Evolutionary conservation across 2,329 filamentous ascomycete genomes (phyloP), one percentile per base, ranked within the genome.

Genomic region (Xylariaceae sp.): DNA sequence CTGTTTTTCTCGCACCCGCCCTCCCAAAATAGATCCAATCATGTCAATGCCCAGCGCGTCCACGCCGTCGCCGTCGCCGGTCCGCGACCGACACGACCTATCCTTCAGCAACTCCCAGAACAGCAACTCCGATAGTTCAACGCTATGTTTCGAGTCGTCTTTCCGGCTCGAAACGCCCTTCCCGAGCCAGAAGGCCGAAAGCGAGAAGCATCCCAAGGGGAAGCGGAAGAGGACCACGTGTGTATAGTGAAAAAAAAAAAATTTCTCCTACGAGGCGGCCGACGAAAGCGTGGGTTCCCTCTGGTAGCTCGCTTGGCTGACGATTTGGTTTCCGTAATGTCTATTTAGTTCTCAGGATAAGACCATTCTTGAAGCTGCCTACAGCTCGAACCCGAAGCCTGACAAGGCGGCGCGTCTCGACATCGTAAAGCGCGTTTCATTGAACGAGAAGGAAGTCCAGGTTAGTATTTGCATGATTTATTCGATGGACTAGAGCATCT

Each of bases 381-480:
- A 95, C 69, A 80, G 83, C 64, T 81, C 78, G 59, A 95, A 96
- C 70, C 83, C 89, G 5, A 96, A 96, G 72, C 92, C 92, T 35
- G 91, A 96, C 75, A 96, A 95, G 74, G 80, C 85, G 53, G 87
- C 89, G 71, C 89, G 92, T 74, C 80, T 89, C 46, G 85, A 86
- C 55, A 91, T 97, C 60, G 89, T 95, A 57, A 82, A 83, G 73
- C 88, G 85, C 72, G 91, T 96, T 58, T 87, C 89, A 29, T 79
- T 97, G 60, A 92, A 89, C 62, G 91, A 96, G 75, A 96, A 96
- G 72, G 91, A 96, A 76, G 90, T 96, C 39, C 92, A 96, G 84
- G 92, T 96, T 75, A 72, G 86, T 72, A 46, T 56, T 45, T 34
- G 40, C 27, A 12, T 27, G 32, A 29, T 12, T 19, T 45, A 12